phyloP scores from a whole-genome alignment of 192 early-diverging fungal species.

The Coemansia sp. region DNA sequence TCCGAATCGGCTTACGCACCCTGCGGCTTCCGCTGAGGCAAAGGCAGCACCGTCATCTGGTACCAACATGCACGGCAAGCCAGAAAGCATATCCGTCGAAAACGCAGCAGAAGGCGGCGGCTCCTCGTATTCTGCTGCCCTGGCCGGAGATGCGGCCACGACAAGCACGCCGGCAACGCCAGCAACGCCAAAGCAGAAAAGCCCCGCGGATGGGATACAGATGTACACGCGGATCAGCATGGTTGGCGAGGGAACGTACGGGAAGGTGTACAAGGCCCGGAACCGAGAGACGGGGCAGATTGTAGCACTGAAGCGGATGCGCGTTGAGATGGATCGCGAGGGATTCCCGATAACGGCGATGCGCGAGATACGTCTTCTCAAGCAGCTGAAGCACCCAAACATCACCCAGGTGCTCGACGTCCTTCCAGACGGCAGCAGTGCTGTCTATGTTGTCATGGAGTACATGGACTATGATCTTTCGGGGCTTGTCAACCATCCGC shows the following conservation, averaged over 20 bases:
- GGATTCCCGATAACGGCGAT: constrained; percentile 88
- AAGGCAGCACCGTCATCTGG: background rate
- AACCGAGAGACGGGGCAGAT: constrained; percentile 67
- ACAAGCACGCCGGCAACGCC: constrained; percentile 39
- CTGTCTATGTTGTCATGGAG: constrained; percentile 82
- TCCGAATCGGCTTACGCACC: background rate
- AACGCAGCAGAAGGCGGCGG: background rate
- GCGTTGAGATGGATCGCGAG: constrained; percentile 77
- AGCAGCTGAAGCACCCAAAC: constrained; percentile 66
- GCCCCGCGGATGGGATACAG: constrained; percentile 54
- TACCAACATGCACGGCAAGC: background rate
- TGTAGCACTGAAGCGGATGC: constrained; percentile 81
- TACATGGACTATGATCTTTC: constrained; percentile 88
- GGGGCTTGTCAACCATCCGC: constrained; percentile 73
- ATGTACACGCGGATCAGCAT: constrained; percentile 71
- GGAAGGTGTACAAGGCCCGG: constrained; percentile 82
- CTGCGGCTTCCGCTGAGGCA: background rate
- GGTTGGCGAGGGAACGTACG: constrained; percentile 85
- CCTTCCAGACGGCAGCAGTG: constrained; percentile 64
- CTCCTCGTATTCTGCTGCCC: background rate
- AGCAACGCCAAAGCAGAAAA: constrained; percentile 43
- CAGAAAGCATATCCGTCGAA: background rate
- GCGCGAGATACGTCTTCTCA: constrained; percentile 80
- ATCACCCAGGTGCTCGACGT: constrained; percentile 75
- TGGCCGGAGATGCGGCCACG: constrained; percentile 8